phyloP scores from a whole-genome alignment of 176 grass and related monocot species.

The Triticum monococcum region DNA sequence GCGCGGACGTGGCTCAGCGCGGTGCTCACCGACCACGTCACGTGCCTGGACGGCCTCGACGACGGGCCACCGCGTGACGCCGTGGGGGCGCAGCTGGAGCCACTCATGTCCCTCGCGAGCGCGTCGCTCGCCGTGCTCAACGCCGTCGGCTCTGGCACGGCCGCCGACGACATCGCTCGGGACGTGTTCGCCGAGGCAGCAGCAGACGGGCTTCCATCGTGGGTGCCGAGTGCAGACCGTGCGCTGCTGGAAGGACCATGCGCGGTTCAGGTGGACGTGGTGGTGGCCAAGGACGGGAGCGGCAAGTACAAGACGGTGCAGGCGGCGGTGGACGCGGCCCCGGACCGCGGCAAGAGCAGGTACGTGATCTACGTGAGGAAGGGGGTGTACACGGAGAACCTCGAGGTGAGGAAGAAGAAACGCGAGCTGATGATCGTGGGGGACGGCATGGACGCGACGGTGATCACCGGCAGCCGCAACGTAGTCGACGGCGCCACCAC shows the following conservation, averaged over 20 bases:
- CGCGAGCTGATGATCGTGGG: constrained; percentile 57
- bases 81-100: constrained; percentile 15
- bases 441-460: constrained; percentile 62
- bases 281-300: constrained; percentile 62
- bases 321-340: constrained; percentile 51
- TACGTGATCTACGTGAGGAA: constrained; percentile 63
- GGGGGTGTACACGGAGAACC: constrained; percentile 60
- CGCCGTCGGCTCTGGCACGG: background rate
- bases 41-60: constrained; percentile 42
- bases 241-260: constrained; percentile 5
- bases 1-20: constrained; percentile 55
- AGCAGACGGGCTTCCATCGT: constrained; percentile 22
- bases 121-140: constrained; percentile 56
- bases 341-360: constrained; percentile 37
- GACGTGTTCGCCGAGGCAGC: constrained; percentile 3
- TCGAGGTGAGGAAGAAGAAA: constrained; percentile 53
- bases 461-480: constrained; percentile 62
- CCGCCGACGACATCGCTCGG: too few species aligned
- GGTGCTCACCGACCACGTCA: constrained; percentile 45
- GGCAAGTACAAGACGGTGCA: constrained; percentile 52
- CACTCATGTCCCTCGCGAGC: constrained; percentile 45
- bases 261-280: constrained; percentile 30
- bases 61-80: background rate
- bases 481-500: constrained; percentile 57
- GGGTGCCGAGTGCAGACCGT: constrained; percentile 35